Evolutionary conservation across 2,329 filamentous ascomycete species (phyloP), one percentile per base, ranked within the genome.

Genomic region (Xylariaceae sp.): DNA sequence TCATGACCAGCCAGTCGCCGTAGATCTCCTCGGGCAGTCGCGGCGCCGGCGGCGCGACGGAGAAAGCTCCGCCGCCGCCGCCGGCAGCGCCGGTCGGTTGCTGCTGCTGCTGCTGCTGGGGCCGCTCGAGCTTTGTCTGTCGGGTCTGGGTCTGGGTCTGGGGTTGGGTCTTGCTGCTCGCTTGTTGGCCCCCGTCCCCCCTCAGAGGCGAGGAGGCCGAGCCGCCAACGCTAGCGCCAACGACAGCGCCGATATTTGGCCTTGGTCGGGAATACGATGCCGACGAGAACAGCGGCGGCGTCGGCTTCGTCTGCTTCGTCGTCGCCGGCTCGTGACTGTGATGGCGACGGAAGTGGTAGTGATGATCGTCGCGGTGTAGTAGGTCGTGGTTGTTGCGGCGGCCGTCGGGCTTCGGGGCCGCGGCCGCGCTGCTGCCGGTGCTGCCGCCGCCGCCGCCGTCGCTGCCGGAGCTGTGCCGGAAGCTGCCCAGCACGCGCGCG

Each of bases 61-160:
- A n/a, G n/a, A n/a, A n/a, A n/a, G n/a, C n/a, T n/a, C n/a, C n/a
- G n/a, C n/a, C n/a, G n/a, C n/a, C n/a, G n/a, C n/a, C n/a, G n/a
- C n/a, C n/a, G n/a, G n/a, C n/a, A n/a, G 9, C 5, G 10, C 27
- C 5, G 11, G 6, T 15, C 11, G 15, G 27, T 5, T 17, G 30
- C 32, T 31, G 11, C 33, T 13, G 22, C 5, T 30, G 16, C 28
- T 34, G 15, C 7, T 29, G 16, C 18, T 36, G 8, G 30, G 28
- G 15, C 32, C 29, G 18, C 25, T 43, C 43, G 7, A 43, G 39
- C 37, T 47, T 43, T 4, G 45, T 43, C 14, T 31, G 32, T 27
- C 44, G 45, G 21, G 12, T 23, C 21, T 23, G 21, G n/a, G n/a
- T n/a, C n/a, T n/a, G n/a, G n/a, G n/a, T n/a, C n/a, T n/a, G n/a